Evolutionary conservation across 78 protist genomes (phyloP).

Genomic region (Dictyostelium discoideum): DNA sequence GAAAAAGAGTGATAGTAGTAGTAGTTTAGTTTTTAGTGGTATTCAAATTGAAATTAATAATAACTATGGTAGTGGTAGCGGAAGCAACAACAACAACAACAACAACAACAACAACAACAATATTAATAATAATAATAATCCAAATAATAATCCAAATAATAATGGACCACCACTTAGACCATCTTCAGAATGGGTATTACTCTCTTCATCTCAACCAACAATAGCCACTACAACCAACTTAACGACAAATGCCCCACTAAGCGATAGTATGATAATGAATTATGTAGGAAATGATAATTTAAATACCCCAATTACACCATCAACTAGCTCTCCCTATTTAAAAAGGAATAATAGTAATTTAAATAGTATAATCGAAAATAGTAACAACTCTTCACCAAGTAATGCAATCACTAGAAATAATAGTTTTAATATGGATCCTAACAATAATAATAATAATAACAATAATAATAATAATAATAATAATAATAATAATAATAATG

Average conservation of each 20-base stretch:
- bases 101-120: too few relatives aligned
- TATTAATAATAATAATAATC: not conserved
- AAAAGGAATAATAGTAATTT: constrained; percentile 1
- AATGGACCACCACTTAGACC: not conserved
- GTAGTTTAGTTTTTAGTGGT: not conserved
- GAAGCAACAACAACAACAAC: too few relatives aligned
- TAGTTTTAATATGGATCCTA: not conserved
- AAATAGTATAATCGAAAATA: constrained; percentile 9
- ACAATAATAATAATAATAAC: not conserved
- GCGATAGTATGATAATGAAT: not conserved
- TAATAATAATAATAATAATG: not conserved
- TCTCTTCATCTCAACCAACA: not conserved
- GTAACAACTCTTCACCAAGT: not conserved
- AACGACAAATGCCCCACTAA: not conserved
- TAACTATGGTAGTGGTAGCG: not conserved
- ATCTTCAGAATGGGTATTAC: constrained; percentile 11
- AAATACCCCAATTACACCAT: not conserved
- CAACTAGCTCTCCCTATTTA: not conserved
- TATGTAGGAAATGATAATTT: not conserved
- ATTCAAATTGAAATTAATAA: constrained; percentile 10
- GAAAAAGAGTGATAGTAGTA: not conserved
- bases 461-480: not conserved
- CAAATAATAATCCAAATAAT: not conserved
- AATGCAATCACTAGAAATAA: not conserved
- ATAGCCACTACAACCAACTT: not conserved